These are phyloP conservation scores for Botrytis tulipae DNA, from an alignment of 2,329 filamentous ascomycete species.

Conservation along the genomic window DNA sequence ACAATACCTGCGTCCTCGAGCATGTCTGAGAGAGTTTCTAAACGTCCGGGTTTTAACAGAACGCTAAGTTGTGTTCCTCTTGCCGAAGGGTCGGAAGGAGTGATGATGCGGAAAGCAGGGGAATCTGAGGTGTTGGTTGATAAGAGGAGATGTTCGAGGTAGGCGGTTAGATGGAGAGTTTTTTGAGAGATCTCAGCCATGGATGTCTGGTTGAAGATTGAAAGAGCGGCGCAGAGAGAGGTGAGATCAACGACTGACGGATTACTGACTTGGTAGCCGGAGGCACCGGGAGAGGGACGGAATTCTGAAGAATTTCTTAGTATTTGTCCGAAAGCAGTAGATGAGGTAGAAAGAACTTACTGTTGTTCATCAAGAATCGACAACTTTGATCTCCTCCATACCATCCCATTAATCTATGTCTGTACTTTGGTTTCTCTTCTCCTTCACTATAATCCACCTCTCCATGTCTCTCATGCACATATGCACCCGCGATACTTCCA, in stretches of 20 bases:
- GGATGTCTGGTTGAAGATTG: constrained; percentile 68
- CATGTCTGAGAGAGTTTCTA: constrained; percentile 64
- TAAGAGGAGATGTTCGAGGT: constrained; percentile 69
- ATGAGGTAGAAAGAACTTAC: constrained; percentile 32
- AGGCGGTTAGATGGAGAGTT: constrained; percentile 70
- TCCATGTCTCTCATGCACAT: constrained; percentile 75
- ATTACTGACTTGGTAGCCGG: constrained; percentile 83
- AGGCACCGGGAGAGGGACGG: constrained; percentile 72
- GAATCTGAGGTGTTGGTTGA: constrained; percentile 30
- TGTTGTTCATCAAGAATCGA: constrained; percentile 80
- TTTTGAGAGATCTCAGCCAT: constrained; percentile 70
- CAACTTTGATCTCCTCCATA: constrained; percentile 78
- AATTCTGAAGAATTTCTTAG: constrained; percentile 50
- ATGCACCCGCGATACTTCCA: constrained; percentile 75
- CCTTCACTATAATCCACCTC: constrained; percentile 47
- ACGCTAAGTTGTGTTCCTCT: constrained; percentile 66
- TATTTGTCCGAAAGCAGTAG: not conserved
- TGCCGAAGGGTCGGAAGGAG: constrained; percentile 31
- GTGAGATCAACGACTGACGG: constrained; percentile 76
- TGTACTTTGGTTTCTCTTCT: constrained; percentile 50
- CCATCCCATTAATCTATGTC: constrained; percentile 75
- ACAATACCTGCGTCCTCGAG: constrained; percentile 70
- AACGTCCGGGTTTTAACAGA: constrained; percentile 61
- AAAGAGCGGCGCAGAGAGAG: constrained; percentile 69
- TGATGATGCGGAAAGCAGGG: constrained; percentile 46